Base-by-base conservation (phyloP, 495 filamentous ascomycete species). In the Lindgomyces ingoldianus region DNA sequence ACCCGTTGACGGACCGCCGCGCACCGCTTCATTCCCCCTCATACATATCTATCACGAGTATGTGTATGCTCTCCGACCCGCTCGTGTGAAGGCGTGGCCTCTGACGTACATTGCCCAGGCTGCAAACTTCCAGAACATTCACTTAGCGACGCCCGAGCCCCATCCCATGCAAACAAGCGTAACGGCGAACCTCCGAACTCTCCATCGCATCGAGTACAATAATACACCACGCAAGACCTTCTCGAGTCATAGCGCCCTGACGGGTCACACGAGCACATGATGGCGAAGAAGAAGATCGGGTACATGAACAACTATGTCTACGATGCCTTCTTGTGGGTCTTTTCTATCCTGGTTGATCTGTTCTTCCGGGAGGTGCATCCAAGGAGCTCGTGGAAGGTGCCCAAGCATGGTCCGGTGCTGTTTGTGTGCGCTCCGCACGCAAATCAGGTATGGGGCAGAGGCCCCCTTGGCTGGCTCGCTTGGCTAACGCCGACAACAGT, bases 321-420 rank as follows among this genome's bases (percentile, higher is more conserved):
- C 73, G 91, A 96, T 79, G 76, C 87, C 45, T 83, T 91, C 68
- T 80, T 97, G 36, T 93, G 89, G 85, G 82, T 79, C 9, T 89
- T 93, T 76, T 93, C 91, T 1, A 81, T 96, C 52, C 80, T 96
- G 22, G 85, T 91, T 36, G 94, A 97, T 73, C 84, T 96, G 57
- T 98, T 98, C 84, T 98, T 98, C 81, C 86, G 94, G 68, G 94
- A 98, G 77, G 90, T 98, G 2, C 93, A 98, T 72, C 93, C 94
- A 8, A 88, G 94, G 47, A 90, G 91, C 58, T 87, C 91, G 49
- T 98, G 94, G 91, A 91, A 90, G 75, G 88, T 98, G 22, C 94
- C 94, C 36, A 83, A 87, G 62, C 82, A 84, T 65, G 94, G 91
- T 1, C 93, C 94, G 0, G 84, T 98, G 57, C 91, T 98, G 42